Evolutionary conservation across 78 protist species (phyloP).

Genomic region (Planoprotostelium fungivorum): DNA sequence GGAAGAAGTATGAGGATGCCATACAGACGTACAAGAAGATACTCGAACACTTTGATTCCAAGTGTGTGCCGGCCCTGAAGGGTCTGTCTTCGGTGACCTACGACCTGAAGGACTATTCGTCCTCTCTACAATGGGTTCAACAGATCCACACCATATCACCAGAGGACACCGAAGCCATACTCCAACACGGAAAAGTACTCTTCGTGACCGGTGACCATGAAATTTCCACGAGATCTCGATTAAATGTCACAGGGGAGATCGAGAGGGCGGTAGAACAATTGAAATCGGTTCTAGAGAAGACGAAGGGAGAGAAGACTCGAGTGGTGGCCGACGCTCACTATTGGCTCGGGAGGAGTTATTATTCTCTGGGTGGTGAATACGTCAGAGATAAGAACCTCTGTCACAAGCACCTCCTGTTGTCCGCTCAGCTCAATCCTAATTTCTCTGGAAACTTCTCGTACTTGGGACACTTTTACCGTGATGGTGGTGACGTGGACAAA

Average conservation of each 20-base stretch:
- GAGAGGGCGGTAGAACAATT: background rate
- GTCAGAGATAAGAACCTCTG: background rate
- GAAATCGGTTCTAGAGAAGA: background rate
- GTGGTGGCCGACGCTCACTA: too few relatives aligned
- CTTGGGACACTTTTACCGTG: slow-evolving; percentile 16
- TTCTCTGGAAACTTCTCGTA: slow-evolving; percentile 25
- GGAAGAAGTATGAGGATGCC: background rate
- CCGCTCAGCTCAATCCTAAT: slow-evolving; percentile 30
- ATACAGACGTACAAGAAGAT: background rate
- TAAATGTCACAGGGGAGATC: background rate
- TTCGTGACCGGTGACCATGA: background rate
- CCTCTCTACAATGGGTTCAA: background rate
- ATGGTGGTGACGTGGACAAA: slow-evolving; percentile 15
- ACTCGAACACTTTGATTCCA: background rate
- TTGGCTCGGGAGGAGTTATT: background rate
- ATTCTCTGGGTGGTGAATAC: background rate
- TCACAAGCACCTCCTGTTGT: slow-evolving; percentile 9
- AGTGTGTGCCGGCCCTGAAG: background rate
- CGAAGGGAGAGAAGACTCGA: background rate
- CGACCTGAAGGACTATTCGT: background rate
- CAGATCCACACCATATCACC: background rate
- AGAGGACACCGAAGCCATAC: background rate
- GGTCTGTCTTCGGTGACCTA: background rate
- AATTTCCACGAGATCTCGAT: background rate
- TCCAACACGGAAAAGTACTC: background rate